These are phyloP conservation scores for Medicago truncatula DNA, from an alignment of 306 rosid genomes.

Conservation along the genomic window DNA sequence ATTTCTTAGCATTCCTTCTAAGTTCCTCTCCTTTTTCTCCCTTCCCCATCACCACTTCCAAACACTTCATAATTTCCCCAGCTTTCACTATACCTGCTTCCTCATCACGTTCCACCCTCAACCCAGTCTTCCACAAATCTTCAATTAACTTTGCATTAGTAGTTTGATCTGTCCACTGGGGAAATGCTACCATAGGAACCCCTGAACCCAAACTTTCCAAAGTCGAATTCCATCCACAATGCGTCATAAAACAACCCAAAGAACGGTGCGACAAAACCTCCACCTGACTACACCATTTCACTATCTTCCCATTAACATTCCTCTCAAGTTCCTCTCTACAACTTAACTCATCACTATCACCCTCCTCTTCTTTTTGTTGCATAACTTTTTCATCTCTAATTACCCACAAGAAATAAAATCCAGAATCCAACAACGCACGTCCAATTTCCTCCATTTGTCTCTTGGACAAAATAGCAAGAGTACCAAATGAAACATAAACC, in stretches of 20 bases:
- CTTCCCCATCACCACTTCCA: conserved; percentile 56
- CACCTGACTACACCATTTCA: conserved; percentile 62
- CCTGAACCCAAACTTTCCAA: conserved; percentile 56
- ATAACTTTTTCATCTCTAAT: conserved; percentile 32
- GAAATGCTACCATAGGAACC: conserved; percentile 60
- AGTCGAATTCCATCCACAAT: conserved; percentile 70
- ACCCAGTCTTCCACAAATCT: conserved; percentile 57
- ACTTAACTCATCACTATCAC: background rate
- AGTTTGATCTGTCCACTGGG: conserved; percentile 61
- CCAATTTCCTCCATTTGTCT: conserved; percentile 68
- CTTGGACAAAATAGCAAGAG: conserved; percentile 39
- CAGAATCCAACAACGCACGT: conserved; percentile 53
- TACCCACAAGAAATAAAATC: conserved; percentile 63
- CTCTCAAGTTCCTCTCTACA: conserved; percentile 43
- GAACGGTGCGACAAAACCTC: conserved; percentile 59
- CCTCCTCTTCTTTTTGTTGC: background rate
- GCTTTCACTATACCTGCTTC: conserved; percentile 51
- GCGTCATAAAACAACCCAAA: conserved; percentile 58
- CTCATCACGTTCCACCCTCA: conserved; percentile 43
- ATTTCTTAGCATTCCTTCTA: conserved; percentile 51
- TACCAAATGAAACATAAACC: conserved; percentile 72
- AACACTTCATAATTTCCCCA: conserved; percentile 54
- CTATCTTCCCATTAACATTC: conserved; percentile 48
- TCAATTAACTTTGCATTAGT: conserved; percentile 59
- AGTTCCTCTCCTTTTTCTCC: conserved; percentile 46